A percentile compares a stretch with the other conserved stretches of the same genome.
Evolutionary conservation across 371 early-diverging fungal genomes (phyloP).

Genomic region (Nematocida sp.): DNA sequence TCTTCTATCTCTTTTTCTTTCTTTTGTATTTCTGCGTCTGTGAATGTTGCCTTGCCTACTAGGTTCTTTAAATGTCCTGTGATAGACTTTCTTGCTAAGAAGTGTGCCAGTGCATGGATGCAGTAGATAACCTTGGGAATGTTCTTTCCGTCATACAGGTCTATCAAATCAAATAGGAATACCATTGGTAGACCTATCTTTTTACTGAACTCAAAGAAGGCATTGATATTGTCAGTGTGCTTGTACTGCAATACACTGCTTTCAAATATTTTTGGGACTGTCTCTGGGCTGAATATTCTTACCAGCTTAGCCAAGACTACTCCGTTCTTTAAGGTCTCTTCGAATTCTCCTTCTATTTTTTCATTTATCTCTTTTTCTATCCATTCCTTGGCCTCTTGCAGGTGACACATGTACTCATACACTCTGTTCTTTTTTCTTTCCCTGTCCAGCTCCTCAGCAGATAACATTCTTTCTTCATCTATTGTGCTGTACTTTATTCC

Average conservation of each 20-base stretch:
- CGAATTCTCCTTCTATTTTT: constrained; percentile 66
- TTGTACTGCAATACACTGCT: constrained; percentile 74
- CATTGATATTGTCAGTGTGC: constrained; percentile 96
- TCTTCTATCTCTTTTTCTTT: constrained; percentile 57
- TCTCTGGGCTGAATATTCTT: constrained; percentile 72
- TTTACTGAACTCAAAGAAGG: constrained; percentile 73
- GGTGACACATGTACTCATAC: constrained; percentile 94
- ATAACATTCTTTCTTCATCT: constrained; percentile 49
- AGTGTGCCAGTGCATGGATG: constrained; percentile 86
- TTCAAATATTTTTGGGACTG: constrained; percentile 78
- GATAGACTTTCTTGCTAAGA: constrained; percentile 50
- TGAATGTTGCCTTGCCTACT: constrained; percentile 54
- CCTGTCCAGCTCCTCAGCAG: constrained; percentile 72
- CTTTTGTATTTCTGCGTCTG: constrained; percentile 51
- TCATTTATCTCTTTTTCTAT: constrained; percentile 70
- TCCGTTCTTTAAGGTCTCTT: constrained; percentile 81
- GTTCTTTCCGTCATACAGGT: constrained; percentile 95
- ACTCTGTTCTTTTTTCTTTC: constrained; percentile 80
- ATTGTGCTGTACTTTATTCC: constrained; percentile 49
- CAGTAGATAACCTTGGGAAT: constrained; percentile 98
- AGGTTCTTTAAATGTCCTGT: constrained; percentile 47
- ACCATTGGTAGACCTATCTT: constrained; percentile 75
- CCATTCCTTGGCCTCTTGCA: constrained; percentile 95
- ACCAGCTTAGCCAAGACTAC: constrained; percentile 83
- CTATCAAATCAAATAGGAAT: constrained; percentile 93